Conservation (phyloP, 2,329 filamentous ascomycete genomes). For the Byssoonygena ceratinophila region DNA sequence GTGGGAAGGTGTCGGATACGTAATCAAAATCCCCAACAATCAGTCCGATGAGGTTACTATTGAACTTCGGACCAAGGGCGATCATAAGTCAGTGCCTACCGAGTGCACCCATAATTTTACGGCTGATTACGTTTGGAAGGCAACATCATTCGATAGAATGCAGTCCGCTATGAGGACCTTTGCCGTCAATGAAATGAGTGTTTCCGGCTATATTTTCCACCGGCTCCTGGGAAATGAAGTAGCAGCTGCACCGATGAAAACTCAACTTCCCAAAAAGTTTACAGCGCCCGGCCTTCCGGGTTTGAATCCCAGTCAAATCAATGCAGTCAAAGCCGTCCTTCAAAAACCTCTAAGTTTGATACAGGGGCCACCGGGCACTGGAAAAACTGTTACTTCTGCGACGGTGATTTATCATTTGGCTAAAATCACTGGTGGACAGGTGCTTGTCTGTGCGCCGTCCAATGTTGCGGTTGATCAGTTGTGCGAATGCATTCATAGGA, state of each 20-base stretch:
- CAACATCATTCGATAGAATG: conserved; percentile 98
- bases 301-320: conserved; percentile 89
- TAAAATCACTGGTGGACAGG: conserved; percentile 88
- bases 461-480: conserved; percentile 98
- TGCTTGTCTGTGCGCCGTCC: conserved; percentile 91
- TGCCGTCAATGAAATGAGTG: conserved; percentile 93
- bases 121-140: conserved; percentile 98
- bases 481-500: conserved; percentile 90
- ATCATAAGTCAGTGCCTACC: conserved; percentile 90
- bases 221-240: conserved; percentile 92
- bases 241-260: conserved; percentile 88
- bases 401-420: conserved; percentile 97
- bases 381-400: conserved; percentile 96
- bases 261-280: conserved; percentile 90
- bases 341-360: conserved; percentile 92
- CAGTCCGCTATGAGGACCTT: conserved; percentile 99
- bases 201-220: conserved; percentile 97
- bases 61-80: conserved; percentile 84
- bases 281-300: conserved; percentile 89
- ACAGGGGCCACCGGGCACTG: conserved; percentile 90
- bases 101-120: conserved; percentile 97
- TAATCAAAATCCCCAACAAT: conserved; percentile 99
- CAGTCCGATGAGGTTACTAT: conserved; percentile 96
- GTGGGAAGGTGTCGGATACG: conserved; percentile 97
- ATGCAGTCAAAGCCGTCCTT: conserved; percentile 87